Evolutionary conservation across 805 yeast species (phyloP).

Genomic region (Dipodascus albidus): DNA sequence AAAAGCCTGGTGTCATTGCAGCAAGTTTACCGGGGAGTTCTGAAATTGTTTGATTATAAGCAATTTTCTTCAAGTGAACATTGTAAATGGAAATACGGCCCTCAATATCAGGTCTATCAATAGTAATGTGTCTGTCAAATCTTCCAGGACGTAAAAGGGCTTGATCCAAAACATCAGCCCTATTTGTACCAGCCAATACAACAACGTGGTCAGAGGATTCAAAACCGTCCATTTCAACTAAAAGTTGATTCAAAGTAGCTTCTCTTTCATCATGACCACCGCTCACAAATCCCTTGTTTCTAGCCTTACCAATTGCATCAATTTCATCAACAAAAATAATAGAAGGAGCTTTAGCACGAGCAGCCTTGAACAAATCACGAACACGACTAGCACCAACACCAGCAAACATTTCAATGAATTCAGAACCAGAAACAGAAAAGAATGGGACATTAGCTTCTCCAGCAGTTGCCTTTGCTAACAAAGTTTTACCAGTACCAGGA

Average conservation of each 20-base stretch:
- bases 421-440: conserved; percentile 84
- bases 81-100: conserved; percentile 81
- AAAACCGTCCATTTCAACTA: conserved; percentile 95
- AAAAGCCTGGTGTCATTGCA: conserved; percentile 88
- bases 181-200: conserved; percentile 88
- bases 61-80: conserved; percentile 62
- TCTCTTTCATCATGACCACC: conserved; percentile 92
- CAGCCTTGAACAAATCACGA: conserved; percentile 82
- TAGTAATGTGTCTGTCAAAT: conserved; percentile 79
- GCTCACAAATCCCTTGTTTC: conserved; percentile 57
- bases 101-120: conserved; percentile 79
- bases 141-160: conserved; percentile 92
- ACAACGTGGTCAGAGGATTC: conserved; percentile 82
- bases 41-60: conserved; percentile 29
- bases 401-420: conserved; percentile 93
- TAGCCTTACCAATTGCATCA: conserved; percentile 94
- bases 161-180: conserved; percentile 82
- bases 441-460: conserved; percentile 96
- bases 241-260: conserved; percentile 79
- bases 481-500: conserved; percentile 95
- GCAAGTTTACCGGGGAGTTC: conserved; percentile 74
- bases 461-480: conserved; percentile 89
- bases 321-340: conserved; percentile 90
- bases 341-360: conserved; percentile 82
- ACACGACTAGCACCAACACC: conserved; percentile 96